These are phyloP conservation scores for Arachis stenosperma DNA, from an alignment of 306 rosid genomes.

Conservation along the genomic window DNA sequence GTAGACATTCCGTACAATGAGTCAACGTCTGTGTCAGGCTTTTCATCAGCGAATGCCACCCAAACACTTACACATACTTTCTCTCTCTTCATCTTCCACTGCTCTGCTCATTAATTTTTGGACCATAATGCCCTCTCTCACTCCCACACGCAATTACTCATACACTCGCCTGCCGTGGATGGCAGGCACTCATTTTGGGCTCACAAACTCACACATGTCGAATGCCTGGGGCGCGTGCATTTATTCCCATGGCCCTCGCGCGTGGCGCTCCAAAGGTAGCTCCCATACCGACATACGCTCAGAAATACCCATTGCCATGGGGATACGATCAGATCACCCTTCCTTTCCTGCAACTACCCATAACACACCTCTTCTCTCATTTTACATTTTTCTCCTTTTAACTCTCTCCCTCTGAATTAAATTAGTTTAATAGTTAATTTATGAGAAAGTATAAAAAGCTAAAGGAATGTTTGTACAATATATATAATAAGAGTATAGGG, in stretches of 20 bases:
- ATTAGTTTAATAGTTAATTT: not conserved
- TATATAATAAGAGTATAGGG: too few relatives aligned
- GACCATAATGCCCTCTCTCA: not conserved
- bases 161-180: not conserved
- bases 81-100: conserved; percentile 25
- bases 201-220: not conserved
- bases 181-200: not conserved
- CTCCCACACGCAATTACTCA: not conserved
- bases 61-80: not conserved
- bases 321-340: conserved; percentile 35
- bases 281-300: conserved; percentile 1
- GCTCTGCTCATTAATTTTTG: conserved; percentile 12
- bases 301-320: conserved; percentile 37
- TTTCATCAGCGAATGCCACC: conserved; percentile 35
- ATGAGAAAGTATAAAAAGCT: too few relatives aligned
- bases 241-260: not conserved
- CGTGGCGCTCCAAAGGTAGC: not conserved
- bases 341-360: not conserved
- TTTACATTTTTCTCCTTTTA: conserved; percentile 6
- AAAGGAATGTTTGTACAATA: too few relatives aligned
- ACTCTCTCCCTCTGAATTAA: not conserved
- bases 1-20: conserved; percentile 47
- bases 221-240: not conserved
- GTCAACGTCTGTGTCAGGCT: conserved; percentile 66
- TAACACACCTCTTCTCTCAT: conserved; percentile 1